Percentiles rank a stretch among this genome's conserved stretches.
phyloP scores from a whole-genome alignment of 2,329 filamentous ascomycete genomes.

The Colletotrichum gigasporum region DNA sequence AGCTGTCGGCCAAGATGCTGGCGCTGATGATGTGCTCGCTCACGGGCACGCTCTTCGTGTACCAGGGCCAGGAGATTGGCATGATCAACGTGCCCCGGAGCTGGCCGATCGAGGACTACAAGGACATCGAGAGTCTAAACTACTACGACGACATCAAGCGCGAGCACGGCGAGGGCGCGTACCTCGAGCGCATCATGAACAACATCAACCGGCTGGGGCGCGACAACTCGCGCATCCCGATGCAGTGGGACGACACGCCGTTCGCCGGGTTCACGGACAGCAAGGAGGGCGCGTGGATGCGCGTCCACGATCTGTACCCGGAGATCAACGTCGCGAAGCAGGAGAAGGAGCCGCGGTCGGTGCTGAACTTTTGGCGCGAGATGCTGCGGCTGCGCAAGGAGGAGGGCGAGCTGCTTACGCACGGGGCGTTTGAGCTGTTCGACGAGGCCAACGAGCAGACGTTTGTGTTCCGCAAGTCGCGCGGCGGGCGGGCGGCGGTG shows the following conservation, averaged over 20 bases:
- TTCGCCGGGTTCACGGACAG: slow-evolving; percentile 70
- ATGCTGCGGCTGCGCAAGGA: slow-evolving; percentile 64
- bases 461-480: slow-evolving; percentile 55
- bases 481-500: slow-evolving; percentile 39
- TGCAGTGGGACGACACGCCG: slow-evolving; percentile 68
- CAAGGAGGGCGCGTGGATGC: slow-evolving; percentile 62
- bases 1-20: slow-evolving; percentile 61
- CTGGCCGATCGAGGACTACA: slow-evolving; percentile 58
- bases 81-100: slow-evolving; percentile 60
- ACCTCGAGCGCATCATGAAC: slow-evolving; percentile 55
- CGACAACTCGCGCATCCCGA: slow-evolving; percentile 74
- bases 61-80: slow-evolving; percentile 68
- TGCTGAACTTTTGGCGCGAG: slow-evolving; percentile 69
- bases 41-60: slow-evolving; percentile 63
- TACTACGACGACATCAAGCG: slow-evolving; percentile 57
- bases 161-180: slow-evolving; percentile 53
- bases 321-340: slow-evolving; percentile 66
- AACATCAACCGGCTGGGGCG: slow-evolving; percentile 68
- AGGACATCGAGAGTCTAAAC: slow-evolving; percentile 59
- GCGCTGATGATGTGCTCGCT: slow-evolving; percentile 55
- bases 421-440: slow-evolving; percentile 65
- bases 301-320: slow-evolving; percentile 65
- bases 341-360: slow-evolving; percentile 51
- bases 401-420: slow-evolving; percentile 67
- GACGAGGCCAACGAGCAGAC: slow-evolving; percentile 56